phyloP scores from a whole-genome alignment of 2,329 filamentous ascomycete genomes.

The Shiraia bambusicola region DNA sequence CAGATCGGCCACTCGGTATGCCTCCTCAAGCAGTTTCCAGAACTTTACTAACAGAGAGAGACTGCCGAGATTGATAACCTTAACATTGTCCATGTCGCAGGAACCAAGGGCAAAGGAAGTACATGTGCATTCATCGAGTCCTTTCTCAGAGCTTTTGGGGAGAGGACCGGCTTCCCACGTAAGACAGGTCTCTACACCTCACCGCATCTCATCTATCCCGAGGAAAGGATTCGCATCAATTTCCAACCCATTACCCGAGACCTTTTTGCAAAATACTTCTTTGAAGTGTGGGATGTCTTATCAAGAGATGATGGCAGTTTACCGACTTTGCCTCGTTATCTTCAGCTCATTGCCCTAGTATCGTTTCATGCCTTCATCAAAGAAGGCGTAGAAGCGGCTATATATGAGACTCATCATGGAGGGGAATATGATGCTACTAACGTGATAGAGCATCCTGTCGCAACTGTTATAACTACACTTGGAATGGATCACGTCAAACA shows the following conservation, averaged over 20 bases:
- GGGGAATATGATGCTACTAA: slow-evolving; percentile 62
- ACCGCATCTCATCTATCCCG: slow-evolving; percentile 59
- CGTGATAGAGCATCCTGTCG: slow-evolving; percentile 59
- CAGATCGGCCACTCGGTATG: slow-evolving; percentile 13
- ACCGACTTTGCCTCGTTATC: slow-evolving; percentile 60
- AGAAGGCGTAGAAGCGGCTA: slow-evolving; percentile 62
- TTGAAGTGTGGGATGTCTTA: slow-evolving; percentile 38
- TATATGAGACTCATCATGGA: slow-evolving; percentile 68
- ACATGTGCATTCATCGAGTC: slow-evolving; percentile 69
- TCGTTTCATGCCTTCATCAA: slow-evolving; percentile 66
- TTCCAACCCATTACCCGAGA: slow-evolving; percentile 24
- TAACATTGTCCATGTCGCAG: slow-evolving; percentile 66
- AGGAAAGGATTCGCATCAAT: slow-evolving; percentile 45
- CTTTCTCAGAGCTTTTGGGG: slow-evolving; percentile 59
- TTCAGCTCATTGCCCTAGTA: slow-evolving; percentile 46
- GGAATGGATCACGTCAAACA: slow-evolving; percentile 68
- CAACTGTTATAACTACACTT: slow-evolving; percentile 63
- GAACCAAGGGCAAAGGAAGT: slow-evolving; percentile 76
- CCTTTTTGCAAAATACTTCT: slow-evolving; percentile 50
- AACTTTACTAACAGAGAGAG: slow-evolving; percentile 4
- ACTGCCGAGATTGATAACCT: slow-evolving; percentile 39
- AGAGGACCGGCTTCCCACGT: slow-evolving; percentile 19
- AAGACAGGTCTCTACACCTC: slow-evolving; percentile 68
- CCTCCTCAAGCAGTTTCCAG: slow-evolving; percentile 2
- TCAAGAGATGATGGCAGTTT: slow-evolving; percentile 31